A percentile compares a stretch with the other conserved stretches of the same genome.
Evolutionary conservation across 176 grass and related monocot genomes (phyloP).

Genomic region (Carex littledalei): DNA sequence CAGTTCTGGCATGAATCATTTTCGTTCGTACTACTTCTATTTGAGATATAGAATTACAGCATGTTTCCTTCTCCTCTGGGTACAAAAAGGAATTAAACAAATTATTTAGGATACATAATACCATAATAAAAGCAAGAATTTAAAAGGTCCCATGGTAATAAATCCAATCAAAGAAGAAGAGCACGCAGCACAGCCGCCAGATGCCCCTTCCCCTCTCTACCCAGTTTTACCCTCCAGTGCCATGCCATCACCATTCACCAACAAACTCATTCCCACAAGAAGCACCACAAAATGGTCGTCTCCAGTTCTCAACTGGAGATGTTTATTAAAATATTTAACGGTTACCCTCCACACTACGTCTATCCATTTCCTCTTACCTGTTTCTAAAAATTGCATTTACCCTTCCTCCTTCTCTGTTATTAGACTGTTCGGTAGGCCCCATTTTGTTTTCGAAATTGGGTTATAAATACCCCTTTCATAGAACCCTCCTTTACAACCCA

Average conservation of each 20-base stretch:
- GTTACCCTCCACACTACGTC: neutral
- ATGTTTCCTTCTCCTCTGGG: neutral
- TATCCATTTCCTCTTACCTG: neutral
- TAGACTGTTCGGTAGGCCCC: neutral
- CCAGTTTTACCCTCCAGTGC: neutral
- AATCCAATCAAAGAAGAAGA: neutral
- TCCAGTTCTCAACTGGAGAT: neutral
- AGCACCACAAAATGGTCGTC: neutral
- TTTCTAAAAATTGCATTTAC: neutral
- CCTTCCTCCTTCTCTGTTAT: slow-evolving; percentile 13
- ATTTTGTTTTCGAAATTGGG: neutral
- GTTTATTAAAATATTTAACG: neutral
- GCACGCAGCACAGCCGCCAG: slow-evolving; percentile 2
- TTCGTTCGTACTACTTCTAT: neutral
- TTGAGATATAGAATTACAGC: neutral
- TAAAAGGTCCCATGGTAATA: neutral
- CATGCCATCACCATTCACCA: neutral
- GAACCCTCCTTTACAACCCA: neutral
- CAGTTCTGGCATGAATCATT: neutral
- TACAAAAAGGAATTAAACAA: slow-evolving; percentile 8
- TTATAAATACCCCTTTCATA: neutral
- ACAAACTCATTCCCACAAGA: too few relatives aligned
- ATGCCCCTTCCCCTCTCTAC: neutral
- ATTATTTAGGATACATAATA: neutral
- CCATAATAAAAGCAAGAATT: neutral